Conservation (phyloP, 495 filamentous ascomycete species). For the Penicillium samsonianum region DNA sequence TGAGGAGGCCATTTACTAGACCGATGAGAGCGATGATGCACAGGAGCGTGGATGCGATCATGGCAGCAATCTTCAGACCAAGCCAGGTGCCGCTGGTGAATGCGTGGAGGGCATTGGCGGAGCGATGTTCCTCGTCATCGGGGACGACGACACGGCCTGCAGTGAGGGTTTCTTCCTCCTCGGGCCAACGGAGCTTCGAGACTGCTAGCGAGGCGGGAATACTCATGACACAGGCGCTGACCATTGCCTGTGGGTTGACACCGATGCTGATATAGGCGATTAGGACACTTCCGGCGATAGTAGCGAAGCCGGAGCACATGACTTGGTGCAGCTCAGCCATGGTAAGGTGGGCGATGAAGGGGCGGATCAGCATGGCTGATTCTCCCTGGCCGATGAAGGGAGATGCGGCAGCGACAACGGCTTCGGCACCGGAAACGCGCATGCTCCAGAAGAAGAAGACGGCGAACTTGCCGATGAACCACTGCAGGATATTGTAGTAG, state of each 20-base stretch:
- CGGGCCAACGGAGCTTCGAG: slow-evolving; percentile 85
- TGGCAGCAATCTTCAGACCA: slow-evolving; percentile 83
- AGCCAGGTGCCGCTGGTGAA: slow-evolving; percentile 88
- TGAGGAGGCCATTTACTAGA: slow-evolving; percentile 74
- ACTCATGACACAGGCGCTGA: slow-evolving; percentile 87
- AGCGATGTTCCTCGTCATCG: slow-evolving; percentile 62
- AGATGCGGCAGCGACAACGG: slow-evolving; percentile 89
- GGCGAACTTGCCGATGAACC: slow-evolving; percentile 84
- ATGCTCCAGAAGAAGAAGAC: slow-evolving; percentile 89
- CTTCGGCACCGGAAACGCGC: slow-evolving; percentile 88
- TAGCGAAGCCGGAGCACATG: slow-evolving; percentile 77
- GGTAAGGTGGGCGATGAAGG: slow-evolving; percentile 81
- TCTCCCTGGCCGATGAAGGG: slow-evolving; percentile 95
- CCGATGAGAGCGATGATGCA: slow-evolving; percentile 83
- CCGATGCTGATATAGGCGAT: slow-evolving; percentile 80
- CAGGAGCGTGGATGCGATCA: slow-evolving; percentile 75
- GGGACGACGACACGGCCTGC: slow-evolving; percentile 78
- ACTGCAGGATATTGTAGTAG: slow-evolving; percentile 77
- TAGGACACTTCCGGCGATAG: slow-evolving; percentile 71
- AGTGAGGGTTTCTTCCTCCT: slow-evolving; percentile 81
- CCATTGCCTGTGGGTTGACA: slow-evolving; percentile 78
- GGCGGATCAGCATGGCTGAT: slow-evolving; percentile 86
- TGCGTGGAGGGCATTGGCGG: slow-evolving; percentile 80
- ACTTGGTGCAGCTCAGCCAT: slow-evolving; percentile 85
- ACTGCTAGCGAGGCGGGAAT: slow-evolving; percentile 86